These are phyloP conservation scores for Groenewaldozyma tartarivorans DNA, from an alignment of 805 yeast genomes.

Conservation along the genomic window DNA sequence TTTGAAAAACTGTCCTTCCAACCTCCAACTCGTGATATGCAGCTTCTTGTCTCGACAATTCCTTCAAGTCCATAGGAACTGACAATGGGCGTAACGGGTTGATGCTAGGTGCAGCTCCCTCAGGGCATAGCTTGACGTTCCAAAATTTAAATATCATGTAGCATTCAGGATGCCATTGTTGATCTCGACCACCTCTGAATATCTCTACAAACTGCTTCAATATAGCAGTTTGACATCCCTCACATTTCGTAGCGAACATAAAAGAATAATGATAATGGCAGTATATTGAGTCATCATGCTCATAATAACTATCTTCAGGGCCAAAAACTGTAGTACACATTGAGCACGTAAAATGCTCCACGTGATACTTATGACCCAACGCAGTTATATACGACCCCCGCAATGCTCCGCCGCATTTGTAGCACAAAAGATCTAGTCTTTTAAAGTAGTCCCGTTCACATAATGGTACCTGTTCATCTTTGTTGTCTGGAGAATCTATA, in stretches of 20 bases:
- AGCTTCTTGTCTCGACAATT: constrained; percentile 12
- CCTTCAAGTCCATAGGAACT: constrained; percentile 8
- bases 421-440: constrained; percentile 76
- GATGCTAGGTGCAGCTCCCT: constrained; percentile 8
- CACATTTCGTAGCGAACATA: constrained; percentile 77
- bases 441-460: constrained; percentile 92
- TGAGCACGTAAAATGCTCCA: constrained; percentile 90
- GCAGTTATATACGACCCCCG: constrained; percentile 94
- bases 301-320: constrained; percentile 84
- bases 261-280: constrained; percentile 92
- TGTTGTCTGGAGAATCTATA: constrained; percentile 34
- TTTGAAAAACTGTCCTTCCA: constrained; percentile 47
- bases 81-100: constrained; percentile 14
- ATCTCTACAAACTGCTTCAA: constrained; percentile 91
- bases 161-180: constrained; percentile 99
- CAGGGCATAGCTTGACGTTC: constrained; percentile 65
- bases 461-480: constrained; percentile 43
- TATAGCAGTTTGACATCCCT: constrained; percentile 86
- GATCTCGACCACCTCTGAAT: constrained; percentile 80
- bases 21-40: constrained; percentile 47
- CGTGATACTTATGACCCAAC: constrained; percentile 81
- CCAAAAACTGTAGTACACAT: constrained; percentile 82
- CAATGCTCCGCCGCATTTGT: constrained; percentile 73
- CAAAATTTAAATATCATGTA: constrained; percentile 96
- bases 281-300: constrained; percentile 70